These are phyloP conservation scores for Haplosporangium sp. DNA, from an alignment of 371 early-diverging fungal species.

Conservation along the genomic window DNA sequence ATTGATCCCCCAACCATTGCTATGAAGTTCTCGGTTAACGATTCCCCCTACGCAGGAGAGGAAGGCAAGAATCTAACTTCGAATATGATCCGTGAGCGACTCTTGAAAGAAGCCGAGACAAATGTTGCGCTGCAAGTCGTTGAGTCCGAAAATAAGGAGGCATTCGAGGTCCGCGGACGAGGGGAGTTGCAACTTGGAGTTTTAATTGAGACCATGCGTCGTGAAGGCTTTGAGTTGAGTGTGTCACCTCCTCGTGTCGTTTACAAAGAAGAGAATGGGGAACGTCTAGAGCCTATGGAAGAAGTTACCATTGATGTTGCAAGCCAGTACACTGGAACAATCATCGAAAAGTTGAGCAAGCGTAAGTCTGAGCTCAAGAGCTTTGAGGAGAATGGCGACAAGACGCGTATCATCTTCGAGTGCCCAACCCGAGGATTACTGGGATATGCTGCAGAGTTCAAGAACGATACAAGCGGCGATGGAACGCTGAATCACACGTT, in stretches of 20 bases:
- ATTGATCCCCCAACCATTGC: slow-evolving; percentile 87
- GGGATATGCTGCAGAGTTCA: slow-evolving; percentile 84
- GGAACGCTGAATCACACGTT: slow-evolving; percentile 81
- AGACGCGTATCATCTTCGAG: slow-evolving; percentile 75
- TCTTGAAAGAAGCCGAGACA: slow-evolving; percentile 80
- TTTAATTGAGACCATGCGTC: slow-evolving; percentile 87
- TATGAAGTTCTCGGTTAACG: slow-evolving; percentile 84
- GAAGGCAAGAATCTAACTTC: slow-evolving; percentile 82
- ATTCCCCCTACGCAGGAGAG: slow-evolving; percentile 82
- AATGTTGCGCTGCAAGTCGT: slow-evolving; percentile 81
- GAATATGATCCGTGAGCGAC: slow-evolving; percentile 77
- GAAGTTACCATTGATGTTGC: slow-evolving; percentile 84
- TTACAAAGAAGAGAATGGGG: slow-evolving; percentile 63
- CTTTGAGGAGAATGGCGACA: slow-evolving; percentile 75
- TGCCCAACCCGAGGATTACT: slow-evolving; percentile 84
- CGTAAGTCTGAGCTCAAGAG: slow-evolving; percentile 82
- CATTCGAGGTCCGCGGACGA: slow-evolving; percentile 85
- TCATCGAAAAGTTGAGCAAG: slow-evolving; percentile 82
- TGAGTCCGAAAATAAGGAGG: slow-evolving; percentile 65
- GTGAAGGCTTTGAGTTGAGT: slow-evolving; percentile 86
- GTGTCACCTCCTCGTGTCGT: slow-evolving; percentile 84
- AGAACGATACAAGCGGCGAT: slow-evolving; percentile 77
- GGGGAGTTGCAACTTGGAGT: slow-evolving; percentile 88
- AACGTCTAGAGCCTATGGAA: slow-evolving; percentile 80
- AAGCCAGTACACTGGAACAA: slow-evolving; percentile 70